Percentiles rank a stretch among this genome's conserved stretches.
phyloP scores from a whole-genome alignment of 352 stramenopile genomes.

The Phytophthora sp. region DNA sequence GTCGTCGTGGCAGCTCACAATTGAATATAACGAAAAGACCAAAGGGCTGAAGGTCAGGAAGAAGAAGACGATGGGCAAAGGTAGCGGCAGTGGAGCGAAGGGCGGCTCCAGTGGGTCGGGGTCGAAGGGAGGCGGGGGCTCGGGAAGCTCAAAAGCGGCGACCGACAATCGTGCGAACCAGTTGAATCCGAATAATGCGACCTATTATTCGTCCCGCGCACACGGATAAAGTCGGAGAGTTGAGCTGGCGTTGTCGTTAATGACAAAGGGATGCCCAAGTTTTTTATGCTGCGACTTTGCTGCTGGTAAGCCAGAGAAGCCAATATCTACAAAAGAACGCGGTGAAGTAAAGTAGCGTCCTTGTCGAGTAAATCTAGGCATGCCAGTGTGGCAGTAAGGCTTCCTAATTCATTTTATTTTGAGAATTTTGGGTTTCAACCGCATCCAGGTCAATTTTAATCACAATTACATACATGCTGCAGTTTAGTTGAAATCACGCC shows the following conservation, averaged over 20 bases:
- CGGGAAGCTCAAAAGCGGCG: neutral
- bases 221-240: neutral
- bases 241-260: no score
- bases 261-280: neutral
- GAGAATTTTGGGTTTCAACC: no score
- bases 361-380: neutral
- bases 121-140: neutral
- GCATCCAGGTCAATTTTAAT: no score
- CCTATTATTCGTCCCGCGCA: conserved; percentile 3
- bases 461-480: no score
- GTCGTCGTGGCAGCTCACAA: neutral
- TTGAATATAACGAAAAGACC: neutral
- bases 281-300: neutral
- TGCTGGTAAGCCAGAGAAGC: neutral
- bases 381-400: neutral
- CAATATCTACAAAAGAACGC: neutral
- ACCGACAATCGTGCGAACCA: conserved; percentile 1
- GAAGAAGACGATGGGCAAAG: conserved; percentile 4
- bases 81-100: neutral
- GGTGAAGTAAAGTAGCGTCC: neutral
- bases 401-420: neutral
- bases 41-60: neutral
- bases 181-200: conserved; percentile 3
- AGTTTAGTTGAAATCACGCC: no score
- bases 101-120: neutral